Evolutionary conservation across 768 basidiomycete species (phyloP).

Genomic region (Collybia sp.): DNA sequence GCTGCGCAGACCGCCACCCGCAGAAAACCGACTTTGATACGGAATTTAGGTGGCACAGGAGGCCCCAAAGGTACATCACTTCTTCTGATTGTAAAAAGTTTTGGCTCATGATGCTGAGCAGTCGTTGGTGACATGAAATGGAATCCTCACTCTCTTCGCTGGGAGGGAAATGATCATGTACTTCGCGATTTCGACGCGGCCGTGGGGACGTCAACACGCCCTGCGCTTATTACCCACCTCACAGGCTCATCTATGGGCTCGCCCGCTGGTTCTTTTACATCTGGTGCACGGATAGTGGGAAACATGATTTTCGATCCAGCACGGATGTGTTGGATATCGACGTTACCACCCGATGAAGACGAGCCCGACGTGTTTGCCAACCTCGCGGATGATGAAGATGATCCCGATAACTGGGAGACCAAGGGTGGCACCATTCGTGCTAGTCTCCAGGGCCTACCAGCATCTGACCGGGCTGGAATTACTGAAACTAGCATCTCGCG

Average conservation of each 20-base stretch:
- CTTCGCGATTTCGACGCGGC: conserved; percentile 88
- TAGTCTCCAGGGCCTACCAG: conserved; percentile 31
- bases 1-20: conserved; percentile 34
- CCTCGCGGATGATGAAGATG: conserved; percentile 88
- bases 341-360: conserved; percentile 80
- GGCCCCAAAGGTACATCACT: conserved; percentile 66
- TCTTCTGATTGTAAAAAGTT: not conserved
- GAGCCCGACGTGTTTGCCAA: conserved; percentile 96
- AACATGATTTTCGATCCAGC: conserved; percentile 97
- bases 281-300: conserved; percentile 86
- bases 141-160: conserved; percentile 86
- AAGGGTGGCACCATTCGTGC: conserved; percentile 81
- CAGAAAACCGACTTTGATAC: conserved; percentile 84
- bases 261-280: conserved; percentile 66
- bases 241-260: conserved; percentile 85
- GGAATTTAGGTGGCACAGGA: conserved; percentile 66
- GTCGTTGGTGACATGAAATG: conserved; percentile 97
- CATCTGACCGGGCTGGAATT: conserved; percentile 26
- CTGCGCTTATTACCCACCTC: conserved; percentile 92
- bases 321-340: conserved; percentile 94
- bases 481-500: conserved; percentile 20
- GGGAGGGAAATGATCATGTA: conserved; percentile 96
- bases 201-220: conserved; percentile 79
- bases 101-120: conserved; percentile 26
- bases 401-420: conserved; percentile 63